Percentiles rank a stretch among this genome's conserved stretches.
phyloP scores from a whole-genome alignment of 192 early-diverging fungal species.

The Phlyctochytrium bullatum region DNA sequence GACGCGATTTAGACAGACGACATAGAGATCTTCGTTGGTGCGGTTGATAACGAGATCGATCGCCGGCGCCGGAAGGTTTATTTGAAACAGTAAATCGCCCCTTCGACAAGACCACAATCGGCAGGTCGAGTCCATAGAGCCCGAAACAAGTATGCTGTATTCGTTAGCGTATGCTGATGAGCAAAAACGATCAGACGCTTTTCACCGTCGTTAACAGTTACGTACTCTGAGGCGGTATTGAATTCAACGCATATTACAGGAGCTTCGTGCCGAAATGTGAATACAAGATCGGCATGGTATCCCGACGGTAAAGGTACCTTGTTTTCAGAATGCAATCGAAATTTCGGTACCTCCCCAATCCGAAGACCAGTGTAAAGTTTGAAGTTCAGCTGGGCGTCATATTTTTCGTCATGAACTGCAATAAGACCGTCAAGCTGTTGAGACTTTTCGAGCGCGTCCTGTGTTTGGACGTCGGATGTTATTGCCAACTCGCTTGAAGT shows the following conservation, averaged over 20 bases:
- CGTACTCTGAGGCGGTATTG: constrained; percentile 45
- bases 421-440: constrained; percentile 36
- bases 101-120: constrained; percentile 54
- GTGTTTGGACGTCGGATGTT: no score
- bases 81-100: constrained; percentile 61
- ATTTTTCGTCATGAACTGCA: constrained; percentile 35
- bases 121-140: constrained; percentile 56
- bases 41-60: constrained; percentile 29
- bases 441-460: constrained; percentile 16
- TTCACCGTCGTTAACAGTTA: no score
- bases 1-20: constrained; percentile 45
- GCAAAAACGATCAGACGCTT: not conserved
- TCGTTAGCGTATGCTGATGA: not conserved
- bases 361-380: constrained; percentile 32
- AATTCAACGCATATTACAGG: constrained; percentile 47
- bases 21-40: constrained; percentile 31
- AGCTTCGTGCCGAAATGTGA: constrained; percentile 55
- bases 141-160: constrained; percentile 48
- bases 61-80: constrained; percentile 53
- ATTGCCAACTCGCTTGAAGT: no score
- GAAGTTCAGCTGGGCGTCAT: constrained; percentile 32
- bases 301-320: constrained; percentile 42
- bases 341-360: constrained; percentile 38
- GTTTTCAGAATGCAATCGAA: not conserved
- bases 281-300: constrained; percentile 55